Conservation (phyloP, 306 rosid genomes). For the Gynostemma pentaphyllum region DNA sequence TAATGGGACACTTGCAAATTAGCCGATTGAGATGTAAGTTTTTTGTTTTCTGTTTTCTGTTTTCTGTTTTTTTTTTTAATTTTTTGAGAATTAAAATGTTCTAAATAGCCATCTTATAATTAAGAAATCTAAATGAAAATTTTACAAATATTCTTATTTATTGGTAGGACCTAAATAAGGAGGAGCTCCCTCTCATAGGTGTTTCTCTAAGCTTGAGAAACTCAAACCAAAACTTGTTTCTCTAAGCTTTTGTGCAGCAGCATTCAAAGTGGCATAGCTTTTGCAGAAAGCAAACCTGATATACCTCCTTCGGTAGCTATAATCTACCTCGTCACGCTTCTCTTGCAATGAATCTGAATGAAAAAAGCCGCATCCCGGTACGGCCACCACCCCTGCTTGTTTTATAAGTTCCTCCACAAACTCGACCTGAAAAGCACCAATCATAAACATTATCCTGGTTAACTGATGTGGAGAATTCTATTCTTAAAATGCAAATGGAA, state of each 20-base stretch:
- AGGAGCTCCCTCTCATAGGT: too few relatives aligned
- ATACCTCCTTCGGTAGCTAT: conserved; percentile 43
- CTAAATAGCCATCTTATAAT: too few relatives aligned
- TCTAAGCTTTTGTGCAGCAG: conserved; percentile 41
- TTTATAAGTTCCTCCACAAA: conserved; percentile 56
- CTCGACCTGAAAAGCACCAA: conserved; percentile 40
- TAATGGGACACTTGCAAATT: too few relatives aligned
- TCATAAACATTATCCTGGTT: background rate
- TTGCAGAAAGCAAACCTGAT: conserved; percentile 87
- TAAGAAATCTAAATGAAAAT: too few relatives aligned
- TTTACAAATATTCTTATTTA: too few relatives aligned
- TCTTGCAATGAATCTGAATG: conserved; percentile 21
- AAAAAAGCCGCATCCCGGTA: conserved; percentile 75
- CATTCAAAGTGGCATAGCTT: conserved; percentile 50
- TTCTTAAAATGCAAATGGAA: too few relatives aligned
- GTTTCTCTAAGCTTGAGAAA: conserved; percentile 1
- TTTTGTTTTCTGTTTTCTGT: too few relatives aligned
- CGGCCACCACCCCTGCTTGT: conserved; percentile 77
- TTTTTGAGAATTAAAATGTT: too few relatives aligned
- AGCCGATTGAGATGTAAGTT: too few relatives aligned
- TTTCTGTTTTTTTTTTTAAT: too few relatives aligned
- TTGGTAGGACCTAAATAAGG: too few relatives aligned
- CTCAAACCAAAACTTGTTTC: conserved; percentile 15
- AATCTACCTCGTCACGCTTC: conserved; percentile 18
- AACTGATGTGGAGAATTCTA: too few relatives aligned